A percentile compares a stretch with the other conserved stretches of the same genome.
Conservation (phyloP, 2,329 filamentous ascomycete species). For the Stachybotrys chlorohalonatus region DNA sequence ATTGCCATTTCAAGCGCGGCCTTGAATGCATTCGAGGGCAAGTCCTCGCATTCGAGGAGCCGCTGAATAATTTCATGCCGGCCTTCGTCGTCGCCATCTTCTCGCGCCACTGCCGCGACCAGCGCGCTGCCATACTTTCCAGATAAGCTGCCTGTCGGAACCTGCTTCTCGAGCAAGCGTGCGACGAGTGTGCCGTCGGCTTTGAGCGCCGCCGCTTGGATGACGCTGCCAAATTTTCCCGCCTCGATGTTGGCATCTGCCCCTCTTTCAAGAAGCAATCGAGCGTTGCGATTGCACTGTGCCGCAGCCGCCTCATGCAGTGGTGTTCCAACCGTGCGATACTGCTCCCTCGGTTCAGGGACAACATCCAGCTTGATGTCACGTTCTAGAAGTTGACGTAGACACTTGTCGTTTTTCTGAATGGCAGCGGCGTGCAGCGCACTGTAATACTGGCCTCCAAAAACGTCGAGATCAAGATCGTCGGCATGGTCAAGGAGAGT, state of each 20-base stretch:
- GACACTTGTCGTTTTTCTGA: slow-evolving; percentile 4
- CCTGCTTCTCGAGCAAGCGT: slow-evolving; percentile 1
- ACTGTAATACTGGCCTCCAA: slow-evolving; percentile 3
- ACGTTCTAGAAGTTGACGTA: slow-evolving; percentile 4
- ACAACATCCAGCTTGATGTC: slow-evolving; percentile 1
- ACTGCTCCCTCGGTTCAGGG: neutral
- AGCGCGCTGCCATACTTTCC: slow-evolving; percentile 7
- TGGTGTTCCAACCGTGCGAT: slow-evolving; percentile 2
- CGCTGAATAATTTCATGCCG: slow-evolving; percentile 3
- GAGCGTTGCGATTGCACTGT: slow-evolving; percentile 6
- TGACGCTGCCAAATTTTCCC: slow-evolving; percentile 4
- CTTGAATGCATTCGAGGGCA: slow-evolving; percentile 4
- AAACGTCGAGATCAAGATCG: slow-evolving; percentile 4
- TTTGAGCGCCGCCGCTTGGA: slow-evolving; percentile 8
- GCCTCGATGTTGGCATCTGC: slow-evolving; percentile 4
- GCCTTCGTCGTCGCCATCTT: slow-evolving; percentile 2
- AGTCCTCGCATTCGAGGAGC: slow-evolving; percentile 1
- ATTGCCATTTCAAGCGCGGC: slow-evolving; percentile 4
- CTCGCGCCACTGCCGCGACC: slow-evolving; percentile 4
- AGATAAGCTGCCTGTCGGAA: neutral
- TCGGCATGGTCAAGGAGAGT: slow-evolving; percentile 3
- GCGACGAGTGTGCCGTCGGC: slow-evolving; percentile 3
- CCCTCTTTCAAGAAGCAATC: slow-evolving; percentile 5
- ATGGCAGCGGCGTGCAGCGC: slow-evolving; percentile 4
- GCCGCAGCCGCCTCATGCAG: slow-evolving; percentile 4